Conservation (phyloP, 2,329 filamentous ascomycete species). For the Endothia cerciana region DNA sequence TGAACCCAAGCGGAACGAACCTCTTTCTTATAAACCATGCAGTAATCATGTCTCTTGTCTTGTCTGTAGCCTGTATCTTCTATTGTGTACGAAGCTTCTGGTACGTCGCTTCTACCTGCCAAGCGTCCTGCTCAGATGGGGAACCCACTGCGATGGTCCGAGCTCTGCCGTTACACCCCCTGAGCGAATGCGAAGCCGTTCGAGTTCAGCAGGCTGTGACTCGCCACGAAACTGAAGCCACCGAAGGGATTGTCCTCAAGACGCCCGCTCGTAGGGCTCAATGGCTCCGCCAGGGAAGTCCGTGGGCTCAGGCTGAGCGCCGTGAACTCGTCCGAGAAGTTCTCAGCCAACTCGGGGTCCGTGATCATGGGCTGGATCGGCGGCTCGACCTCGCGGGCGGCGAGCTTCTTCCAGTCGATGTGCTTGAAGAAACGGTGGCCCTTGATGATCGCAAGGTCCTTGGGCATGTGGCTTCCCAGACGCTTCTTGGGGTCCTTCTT, state of each 20-base stretch:
- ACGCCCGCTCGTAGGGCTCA: slow-evolving; percentile 41
- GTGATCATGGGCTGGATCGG: slow-evolving; percentile 94
- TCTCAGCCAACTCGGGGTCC: slow-evolving; percentile 93
- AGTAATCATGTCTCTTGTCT: not conserved
- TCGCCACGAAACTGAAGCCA: slow-evolving; percentile 67
- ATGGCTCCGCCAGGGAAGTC: slow-evolving; percentile 37
- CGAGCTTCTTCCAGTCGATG: slow-evolving; percentile 91
- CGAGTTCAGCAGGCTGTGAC: slow-evolving; percentile 50
- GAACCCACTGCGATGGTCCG: not conserved
- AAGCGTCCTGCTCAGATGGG: not conserved
- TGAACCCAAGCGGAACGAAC: not conserved
- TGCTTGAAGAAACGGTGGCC: slow-evolving; percentile 95
- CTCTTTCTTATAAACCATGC: not conserved
- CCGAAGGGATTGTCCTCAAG: slow-evolving; percentile 62
- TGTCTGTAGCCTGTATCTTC: slow-evolving; percentile 6
- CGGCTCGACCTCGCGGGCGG: slow-evolving; percentile 78
- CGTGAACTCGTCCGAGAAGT: slow-evolving; percentile 93
- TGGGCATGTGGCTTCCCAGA: slow-evolving; percentile 84
- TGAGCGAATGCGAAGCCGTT: slow-evolving; percentile 25
- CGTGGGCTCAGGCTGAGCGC: slow-evolving; percentile 76
- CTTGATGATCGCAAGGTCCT: slow-evolving; percentile 84
- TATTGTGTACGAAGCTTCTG: slow-evolving; percentile 3
- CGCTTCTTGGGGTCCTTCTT: slow-evolving; percentile 92
- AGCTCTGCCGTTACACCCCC: not conserved
- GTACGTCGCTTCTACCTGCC: not conserved